These are phyloP conservation scores for Suillus paluster DNA, from an alignment of 768 basidiomycete genomes.

Conservation along the genomic window DNA sequence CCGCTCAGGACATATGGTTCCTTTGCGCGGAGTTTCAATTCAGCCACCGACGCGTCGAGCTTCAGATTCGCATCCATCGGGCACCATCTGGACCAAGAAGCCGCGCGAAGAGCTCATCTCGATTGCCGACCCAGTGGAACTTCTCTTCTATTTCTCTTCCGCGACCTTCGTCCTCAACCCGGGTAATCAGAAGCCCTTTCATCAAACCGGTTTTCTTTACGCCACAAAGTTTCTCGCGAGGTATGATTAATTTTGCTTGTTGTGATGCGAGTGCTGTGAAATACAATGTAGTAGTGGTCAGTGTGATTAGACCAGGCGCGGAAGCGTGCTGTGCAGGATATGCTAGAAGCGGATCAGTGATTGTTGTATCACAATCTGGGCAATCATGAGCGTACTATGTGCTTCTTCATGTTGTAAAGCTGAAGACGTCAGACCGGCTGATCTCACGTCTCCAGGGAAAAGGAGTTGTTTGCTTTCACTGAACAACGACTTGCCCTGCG, in stretches of 20 bases:
- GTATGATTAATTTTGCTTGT: constrained; percentile 49
- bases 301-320: constrained; percentile 60
- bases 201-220: constrained; percentile 61
- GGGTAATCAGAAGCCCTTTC: constrained; percentile 56
- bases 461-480: constrained; percentile 47
- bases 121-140: constrained; percentile 61
- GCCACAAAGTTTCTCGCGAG: constrained; percentile 50
- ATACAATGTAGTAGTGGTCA: constrained; percentile 51
- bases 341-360: constrained; percentile 38
- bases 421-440: neutral
- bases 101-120: constrained; percentile 70
- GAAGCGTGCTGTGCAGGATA: constrained; percentile 63
- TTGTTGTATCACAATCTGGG: neutral
- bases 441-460: constrained; percentile 39
- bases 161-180: constrained; percentile 36
- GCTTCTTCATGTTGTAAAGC: constrained; percentile 23
- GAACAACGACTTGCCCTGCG: constrained; percentile 48
- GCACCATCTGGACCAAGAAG: constrained; percentile 56
- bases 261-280: constrained; percentile 60
- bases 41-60: constrained; percentile 9
- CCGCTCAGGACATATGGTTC: neutral
- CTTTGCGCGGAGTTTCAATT: constrained; percentile 12
- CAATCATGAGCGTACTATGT: constrained; percentile 36
- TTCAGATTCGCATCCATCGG: constrained; percentile 54
- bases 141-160: constrained; percentile 50